A percentile compares a stretch with the other conserved stretches of the same genome.
Evolutionary conservation across 768 basidiomycete genomes (phyloP).

Genomic region (Aureoboletus auriporus): DNA sequence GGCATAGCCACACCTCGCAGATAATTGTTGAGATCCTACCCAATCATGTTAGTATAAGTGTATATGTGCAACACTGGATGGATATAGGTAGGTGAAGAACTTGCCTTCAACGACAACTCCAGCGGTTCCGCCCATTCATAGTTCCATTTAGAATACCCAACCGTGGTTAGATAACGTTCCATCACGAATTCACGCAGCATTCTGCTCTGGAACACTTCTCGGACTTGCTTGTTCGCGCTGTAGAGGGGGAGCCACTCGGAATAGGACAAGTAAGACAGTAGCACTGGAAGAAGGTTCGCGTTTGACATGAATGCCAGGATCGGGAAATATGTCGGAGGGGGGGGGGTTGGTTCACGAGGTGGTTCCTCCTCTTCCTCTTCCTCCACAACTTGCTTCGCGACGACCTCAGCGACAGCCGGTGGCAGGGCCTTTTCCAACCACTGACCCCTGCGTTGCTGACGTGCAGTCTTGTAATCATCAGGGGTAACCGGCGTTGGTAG

Average conservation of each 20-base stretch:
- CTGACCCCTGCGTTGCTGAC: slow-evolving; percentile 37
- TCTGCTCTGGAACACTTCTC: slow-evolving; percentile 45
- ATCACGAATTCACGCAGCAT: slow-evolving; percentile 60
- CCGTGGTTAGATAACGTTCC: slow-evolving; percentile 62
- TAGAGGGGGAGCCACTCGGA: slow-evolving; percentile 67
- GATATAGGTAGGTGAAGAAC: slow-evolving; percentile 17
- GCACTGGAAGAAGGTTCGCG: slow-evolving; percentile 44
- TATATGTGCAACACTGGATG: too few relatives aligned
- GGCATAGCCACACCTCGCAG: slow-evolving; percentile 78
- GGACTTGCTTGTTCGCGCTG: slow-evolving; percentile 51
- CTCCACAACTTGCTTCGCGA: slow-evolving; percentile 21
- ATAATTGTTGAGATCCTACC: slow-evolving; percentile 73
- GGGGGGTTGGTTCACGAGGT: slow-evolving; percentile 19
- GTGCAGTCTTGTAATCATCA: slow-evolving; percentile 38
- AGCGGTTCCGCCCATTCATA: slow-evolving; percentile 56
- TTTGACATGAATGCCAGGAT: slow-evolving; percentile 54
- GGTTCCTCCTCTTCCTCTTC: slow-evolving; percentile 12
- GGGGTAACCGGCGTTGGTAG: slow-evolving; percentile 25
- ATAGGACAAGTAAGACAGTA: slow-evolving; percentile 67
- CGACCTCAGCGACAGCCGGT: slow-evolving; percentile 29
- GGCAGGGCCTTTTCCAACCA: slow-evolving; percentile 39
- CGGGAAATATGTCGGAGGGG: slow-evolving; percentile 39
- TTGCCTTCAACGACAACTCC: slow-evolving; percentile 56
- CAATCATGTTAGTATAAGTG: slow-evolving; percentile 7
- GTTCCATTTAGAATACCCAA: slow-evolving; percentile 71